Evolutionary conservation across 257 asterid genomes (phyloP), one percentile per base, ranked within the genome.

Genomic region (Solanum infundibuliforme): DNA sequence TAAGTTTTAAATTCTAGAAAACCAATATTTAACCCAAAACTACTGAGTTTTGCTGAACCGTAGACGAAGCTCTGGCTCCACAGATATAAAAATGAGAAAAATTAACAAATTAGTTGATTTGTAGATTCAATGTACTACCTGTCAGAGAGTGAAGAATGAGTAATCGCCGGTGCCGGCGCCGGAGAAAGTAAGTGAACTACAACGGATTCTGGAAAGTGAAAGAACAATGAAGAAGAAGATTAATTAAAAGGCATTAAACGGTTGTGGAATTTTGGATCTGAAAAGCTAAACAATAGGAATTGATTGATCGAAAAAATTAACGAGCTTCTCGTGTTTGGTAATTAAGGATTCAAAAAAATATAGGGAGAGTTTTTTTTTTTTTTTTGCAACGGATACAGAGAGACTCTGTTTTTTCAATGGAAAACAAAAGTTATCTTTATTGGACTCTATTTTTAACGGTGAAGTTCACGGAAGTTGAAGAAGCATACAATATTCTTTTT

Each of bases 321-420:
- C 91, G 90, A 89, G 93, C 29, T 87, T 93, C 95, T 91, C 95
- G 98, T 94, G 98, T 90, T 38, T 38, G 10, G 85, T 87, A 66
- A 71, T 58, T 12, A 76, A 85, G 83, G 72, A 87, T 91, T 91
- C 90, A 88, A 88, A 88, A 87, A 89, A 87, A 83, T 31, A 48
- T 8, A 62, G 38, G 79, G 8, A 83, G 87, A 62, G 91, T 8
- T 12, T 89, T 2, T 36, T 91, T 85, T 88, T 91, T 83, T 94
- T 29, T n/a, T n/a, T n/a, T 89, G 93, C 90, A 79, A 83, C 52
- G 86, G 35, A 55, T 34, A 79, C 52, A 27, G 34, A 76, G 60
- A 66, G 86, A 83, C 83, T 72, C 39, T 46, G 62, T 20, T 35
- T 76, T 39, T 72, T 72, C 39, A 36, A 76, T 23, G 41, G 41